Base-by-base conservation (phyloP, 495 filamentous ascomycete genomes). In the Hapsidospora chrysogenum region DNA sequence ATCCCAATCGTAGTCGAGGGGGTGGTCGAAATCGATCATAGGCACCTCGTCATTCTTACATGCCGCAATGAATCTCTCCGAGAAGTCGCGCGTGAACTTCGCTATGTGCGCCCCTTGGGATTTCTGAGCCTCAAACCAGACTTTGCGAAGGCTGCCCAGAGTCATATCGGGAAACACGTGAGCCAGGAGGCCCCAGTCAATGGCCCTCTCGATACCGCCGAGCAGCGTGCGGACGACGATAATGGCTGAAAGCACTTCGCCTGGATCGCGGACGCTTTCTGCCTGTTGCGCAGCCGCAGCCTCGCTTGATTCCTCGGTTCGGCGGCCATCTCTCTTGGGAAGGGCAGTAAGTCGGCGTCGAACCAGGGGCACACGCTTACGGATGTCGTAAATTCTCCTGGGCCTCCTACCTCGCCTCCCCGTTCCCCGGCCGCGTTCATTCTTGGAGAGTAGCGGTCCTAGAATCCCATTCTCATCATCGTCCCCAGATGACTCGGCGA, bases 1-100 rank as follows among this genome's bases (percentile, higher is more conserved):
- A 19, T 65, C 60, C 82, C 89, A 92, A 47, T 94, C 76, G 45
- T 92, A 92, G 9, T 55, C 60, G 21, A 72, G 57, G 4, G 84
- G 59, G 41, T 92, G 52, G 25, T 75, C 56, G 40, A 74, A 87
- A 51, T 94, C 64, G 20, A 99, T 65, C 2, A 57, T 46, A 2
- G 80, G 77, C 0, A 96, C 41, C 33, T 78, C 60, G 7, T 68
- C 68, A 2, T 66, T 62, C 33, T 69, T 69, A 46, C 94, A 96
- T 0, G 82, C 92, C 28, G 68, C 63, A 14, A 85, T 54, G 49
- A 83, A 94, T 11, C 62, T 61, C 21, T 74, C 63, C 41, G 84
- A 79, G 48, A 96, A 92, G 41, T 80, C 74, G n/a, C 57, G 55
- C 18, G 78, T 75, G 47, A 96, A 56, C 36, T 73, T 71, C 5